Evolutionary conservation across 2,329 filamentous ascomycete genomes (phyloP).

Genomic region (Byssochlamys sp.): DNA sequence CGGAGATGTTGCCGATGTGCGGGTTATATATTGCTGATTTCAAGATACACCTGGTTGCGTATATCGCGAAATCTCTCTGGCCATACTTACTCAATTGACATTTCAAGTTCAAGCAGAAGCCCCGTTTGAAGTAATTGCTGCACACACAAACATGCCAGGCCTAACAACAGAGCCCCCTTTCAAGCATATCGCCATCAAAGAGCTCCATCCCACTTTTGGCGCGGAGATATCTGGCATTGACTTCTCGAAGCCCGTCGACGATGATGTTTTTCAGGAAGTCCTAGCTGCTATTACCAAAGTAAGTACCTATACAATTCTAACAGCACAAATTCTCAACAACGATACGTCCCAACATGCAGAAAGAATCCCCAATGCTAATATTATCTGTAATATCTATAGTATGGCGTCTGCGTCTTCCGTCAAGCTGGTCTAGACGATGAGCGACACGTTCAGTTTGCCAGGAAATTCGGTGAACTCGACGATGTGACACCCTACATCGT

Average conservation of each 20-base stretch:
- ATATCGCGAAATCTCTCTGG: background rate
- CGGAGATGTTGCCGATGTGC: background rate
- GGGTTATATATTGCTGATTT: background rate
- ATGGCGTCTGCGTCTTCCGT: conserved; percentile 46
- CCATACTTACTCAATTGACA: no score
- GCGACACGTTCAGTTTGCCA: conserved; percentile 43
- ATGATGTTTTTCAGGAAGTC: conserved; percentile 28
- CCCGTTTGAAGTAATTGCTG: no score
- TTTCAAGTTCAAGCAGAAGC: no score
- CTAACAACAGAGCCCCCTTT: conserved; percentile 17
- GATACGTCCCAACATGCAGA: no score
- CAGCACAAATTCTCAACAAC: no score
- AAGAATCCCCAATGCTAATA: background rate
- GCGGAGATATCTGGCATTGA: conserved; percentile 31
- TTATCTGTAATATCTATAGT: conserved; percentile 23
- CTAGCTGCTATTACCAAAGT: conserved; percentile 28
- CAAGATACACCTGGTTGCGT: no score
- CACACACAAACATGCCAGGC: conserved; percentile 29
- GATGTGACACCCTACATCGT: conserved; percentile 43
- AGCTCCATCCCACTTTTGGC: conserved; percentile 29
- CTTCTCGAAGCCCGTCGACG: conserved; percentile 23
- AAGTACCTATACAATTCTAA: background rate
- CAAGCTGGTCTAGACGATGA: conserved; percentile 43
- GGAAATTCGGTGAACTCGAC: conserved; percentile 47
- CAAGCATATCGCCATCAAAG: conserved; percentile 20